Conservation (phyloP, 345 rosid genomes). For the Citropsis articulata region DNA sequence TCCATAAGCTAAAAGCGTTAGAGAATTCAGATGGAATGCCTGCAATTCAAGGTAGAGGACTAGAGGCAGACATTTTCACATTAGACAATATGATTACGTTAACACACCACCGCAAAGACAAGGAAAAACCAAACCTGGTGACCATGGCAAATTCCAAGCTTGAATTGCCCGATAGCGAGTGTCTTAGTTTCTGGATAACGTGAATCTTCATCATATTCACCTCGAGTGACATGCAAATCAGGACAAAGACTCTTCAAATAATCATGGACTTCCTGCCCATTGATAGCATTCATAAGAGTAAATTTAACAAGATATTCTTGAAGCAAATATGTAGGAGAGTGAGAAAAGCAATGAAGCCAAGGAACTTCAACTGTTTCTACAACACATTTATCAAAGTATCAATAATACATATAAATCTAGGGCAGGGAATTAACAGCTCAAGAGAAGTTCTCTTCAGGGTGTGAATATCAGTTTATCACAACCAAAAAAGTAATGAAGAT, state of each 20-base stretch:
- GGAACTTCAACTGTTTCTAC: neutral
- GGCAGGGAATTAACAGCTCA: neutral
- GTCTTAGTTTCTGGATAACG: conserved; percentile 39
- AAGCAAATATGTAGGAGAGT: neutral
- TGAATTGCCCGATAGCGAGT: conserved; percentile 40
- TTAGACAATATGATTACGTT: neutral
- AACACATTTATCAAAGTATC: neutral
- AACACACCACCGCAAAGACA: neutral
- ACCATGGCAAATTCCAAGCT: conserved; percentile 42
- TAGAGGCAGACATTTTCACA: neutral
- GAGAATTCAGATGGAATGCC: neutral
- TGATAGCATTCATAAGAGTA: neutral
- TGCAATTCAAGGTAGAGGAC: neutral
- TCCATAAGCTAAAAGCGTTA: neutral
- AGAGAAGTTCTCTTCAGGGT: neutral
- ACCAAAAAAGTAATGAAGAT: neutral
- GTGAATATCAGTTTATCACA: neutral
- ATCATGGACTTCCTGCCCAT: conserved; percentile 39
- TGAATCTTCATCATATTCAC: conserved; percentile 40
- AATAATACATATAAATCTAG: neutral
- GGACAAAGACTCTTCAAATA: conserved; percentile 40
- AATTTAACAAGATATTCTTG: neutral
- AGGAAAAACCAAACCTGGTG: conserved; percentile 38
- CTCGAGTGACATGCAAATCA: conserved; percentile 36
- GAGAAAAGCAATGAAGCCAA: neutral